Evolutionary conservation across 345 rosid genomes (phyloP).

Genomic region (Anacardium occidentale): DNA sequence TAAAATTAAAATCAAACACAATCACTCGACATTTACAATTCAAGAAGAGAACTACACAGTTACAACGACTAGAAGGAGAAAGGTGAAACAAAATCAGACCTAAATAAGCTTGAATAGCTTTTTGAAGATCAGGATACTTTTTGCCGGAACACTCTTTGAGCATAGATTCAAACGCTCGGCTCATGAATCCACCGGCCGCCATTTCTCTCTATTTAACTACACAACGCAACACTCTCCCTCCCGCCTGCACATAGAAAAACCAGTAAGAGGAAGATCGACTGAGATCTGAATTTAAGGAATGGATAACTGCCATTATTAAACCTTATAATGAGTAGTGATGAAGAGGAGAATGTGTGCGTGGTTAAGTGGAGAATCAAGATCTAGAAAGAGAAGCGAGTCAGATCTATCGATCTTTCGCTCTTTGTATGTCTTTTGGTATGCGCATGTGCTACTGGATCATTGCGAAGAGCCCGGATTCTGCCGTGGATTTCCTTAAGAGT

Average conservation of each 20-base stretch:
- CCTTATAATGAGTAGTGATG: not conserved
- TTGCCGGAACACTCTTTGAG: conserved; percentile 87
- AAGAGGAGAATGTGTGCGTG: not conserved
- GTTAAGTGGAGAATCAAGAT: not conserved
- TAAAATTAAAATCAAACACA: too few species aligned
- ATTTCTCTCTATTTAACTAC: conserved; percentile 20
- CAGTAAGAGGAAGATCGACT: not conserved
- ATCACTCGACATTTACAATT: not conserved
- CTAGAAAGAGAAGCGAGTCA: not conserved
- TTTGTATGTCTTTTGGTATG: not conserved
- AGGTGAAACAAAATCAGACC: conserved; percentile 44
- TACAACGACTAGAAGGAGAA: not conserved
- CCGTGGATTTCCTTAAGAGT: not conserved
- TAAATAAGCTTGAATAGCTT: conserved; percentile 70
- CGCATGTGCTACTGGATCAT: conserved; percentile 2
- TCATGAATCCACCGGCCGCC: conserved; percentile 95
- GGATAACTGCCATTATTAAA: not conserved
- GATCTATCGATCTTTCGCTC: not conserved
- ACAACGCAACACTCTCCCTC: not conserved
- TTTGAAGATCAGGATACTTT: conserved; percentile 83
- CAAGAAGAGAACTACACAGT: not conserved
- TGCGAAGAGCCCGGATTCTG: not conserved
- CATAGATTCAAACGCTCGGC: conserved; percentile 92
- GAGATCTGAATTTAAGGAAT: not conserved
- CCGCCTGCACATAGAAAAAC: not conserved